Evolutionary conservation across 108 stramenopile species (phyloP).

Genomic region (Bacterosira constricta): DNA sequence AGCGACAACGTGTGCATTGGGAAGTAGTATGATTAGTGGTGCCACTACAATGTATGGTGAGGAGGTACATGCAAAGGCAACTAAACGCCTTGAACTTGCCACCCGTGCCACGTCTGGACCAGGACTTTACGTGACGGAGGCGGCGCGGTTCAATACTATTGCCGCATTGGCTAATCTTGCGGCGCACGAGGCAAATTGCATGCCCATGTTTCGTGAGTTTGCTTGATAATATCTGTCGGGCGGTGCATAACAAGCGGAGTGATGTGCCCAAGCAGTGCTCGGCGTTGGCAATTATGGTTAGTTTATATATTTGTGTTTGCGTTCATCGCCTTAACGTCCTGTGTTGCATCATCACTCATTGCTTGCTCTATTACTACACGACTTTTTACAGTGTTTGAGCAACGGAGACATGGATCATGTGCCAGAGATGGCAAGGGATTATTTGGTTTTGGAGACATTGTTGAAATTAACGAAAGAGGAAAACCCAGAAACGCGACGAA

Average conservation of each 20-base stretch:
- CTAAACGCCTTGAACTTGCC: conserved; percentile 19
- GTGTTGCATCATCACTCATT: no score
- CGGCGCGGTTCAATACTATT: conserved; percentile 52
- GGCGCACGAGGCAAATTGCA: conserved; percentile 49
- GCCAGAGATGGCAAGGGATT: conserved; percentile 54
- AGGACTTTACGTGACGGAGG: conserved; percentile 55
- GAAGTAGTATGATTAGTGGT: background rate
- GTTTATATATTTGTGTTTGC: background rate
- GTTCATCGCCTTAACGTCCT: background rate
- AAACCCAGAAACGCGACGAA: conserved; percentile 47
- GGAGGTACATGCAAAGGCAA: background rate
- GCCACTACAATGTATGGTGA: background rate
- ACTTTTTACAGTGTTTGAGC: no score
- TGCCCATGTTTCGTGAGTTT: conserved; percentile 42
- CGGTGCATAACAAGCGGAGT: conserved; percentile 47
- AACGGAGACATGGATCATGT: conserved; percentile 56
- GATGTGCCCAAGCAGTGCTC: conserved; percentile 58
- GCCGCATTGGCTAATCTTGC: conserved; percentile 56
- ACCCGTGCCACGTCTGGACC: conserved; percentile 32
- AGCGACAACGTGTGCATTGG: background rate
- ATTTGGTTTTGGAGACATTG: conserved; percentile 48
- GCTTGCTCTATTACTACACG: no score
- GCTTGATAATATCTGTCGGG: conserved; percentile 47
- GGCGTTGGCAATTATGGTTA: conserved; percentile 57
- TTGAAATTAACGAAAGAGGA: conserved; percentile 49